Conservation (phyloP, 2,329 filamentous ascomycete species). For the Xylariaceae sp. region DNA sequence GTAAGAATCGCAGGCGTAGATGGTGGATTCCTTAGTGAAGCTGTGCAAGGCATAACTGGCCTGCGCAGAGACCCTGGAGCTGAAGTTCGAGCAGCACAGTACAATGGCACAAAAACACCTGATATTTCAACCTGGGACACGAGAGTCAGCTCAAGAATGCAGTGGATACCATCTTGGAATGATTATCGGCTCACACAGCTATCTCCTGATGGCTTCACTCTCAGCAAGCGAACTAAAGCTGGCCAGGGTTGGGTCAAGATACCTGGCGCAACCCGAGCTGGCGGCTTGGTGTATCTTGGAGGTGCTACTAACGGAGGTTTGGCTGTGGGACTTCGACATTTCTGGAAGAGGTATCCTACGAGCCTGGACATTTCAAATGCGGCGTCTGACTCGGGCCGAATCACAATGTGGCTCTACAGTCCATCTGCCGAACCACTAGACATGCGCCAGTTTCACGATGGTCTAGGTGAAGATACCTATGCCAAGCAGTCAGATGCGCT, state of each 20-base stretch:
- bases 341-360: constrained; percentile 63
- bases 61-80: constrained; percentile 53
- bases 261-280: constrained; percentile 53
- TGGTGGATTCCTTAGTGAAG: constrained; percentile 55
- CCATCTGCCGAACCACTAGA: constrained; percentile 56
- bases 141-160: constrained; percentile 43
- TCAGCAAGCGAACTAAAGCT: constrained; percentile 58
- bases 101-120: constrained; percentile 44
- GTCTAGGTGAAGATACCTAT: constrained; percentile 54
- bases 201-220: constrained; percentile 58
- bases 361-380: constrained; percentile 55
- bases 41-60: constrained; percentile 59
- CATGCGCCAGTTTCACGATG: constrained; percentile 56
- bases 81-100: constrained; percentile 48
- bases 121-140: constrained; percentile 46
- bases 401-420: constrained; percentile 61
- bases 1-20: constrained; percentile 54
- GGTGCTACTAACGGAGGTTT: constrained; percentile 56
- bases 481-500: constrained; percentile 57
- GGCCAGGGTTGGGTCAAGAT: constrained; percentile 59
- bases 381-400: constrained; percentile 44
- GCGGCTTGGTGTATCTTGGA: constrained; percentile 58
- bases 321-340: constrained; percentile 56
- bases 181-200: constrained; percentile 57
- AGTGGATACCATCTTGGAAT: constrained; percentile 58